Percentiles rank a stretch among this genome's conserved stretches.
These are phyloP conservation scores for Helotiales sp. DNA, from an alignment of 2,329 filamentous ascomycete genomes.

Conservation along the genomic window DNA sequence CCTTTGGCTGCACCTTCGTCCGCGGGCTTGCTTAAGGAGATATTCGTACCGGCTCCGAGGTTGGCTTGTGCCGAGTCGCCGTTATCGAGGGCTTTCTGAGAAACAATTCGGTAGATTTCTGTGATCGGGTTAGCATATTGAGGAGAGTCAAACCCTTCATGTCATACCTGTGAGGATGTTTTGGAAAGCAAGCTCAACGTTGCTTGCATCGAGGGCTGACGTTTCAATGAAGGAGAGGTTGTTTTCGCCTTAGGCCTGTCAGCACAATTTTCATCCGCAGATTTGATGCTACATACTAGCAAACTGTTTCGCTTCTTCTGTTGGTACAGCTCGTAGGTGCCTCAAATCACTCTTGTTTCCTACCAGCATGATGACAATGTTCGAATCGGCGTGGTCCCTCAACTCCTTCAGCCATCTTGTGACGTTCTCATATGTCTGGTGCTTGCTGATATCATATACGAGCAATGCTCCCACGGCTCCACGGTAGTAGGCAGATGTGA, in stretches of 20 bases:
- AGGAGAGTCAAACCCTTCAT: neutral
- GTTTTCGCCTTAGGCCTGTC: conserved; percentile 73
- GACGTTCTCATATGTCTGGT: conserved; percentile 99
- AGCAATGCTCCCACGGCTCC: conserved; percentile 95
- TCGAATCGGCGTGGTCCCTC: conserved; percentile 94
- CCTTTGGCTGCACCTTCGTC: conserved; percentile 75
- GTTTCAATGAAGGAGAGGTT: conserved; percentile 99
- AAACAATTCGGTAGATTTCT: conserved; percentile 99
- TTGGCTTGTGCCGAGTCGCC: conserved; percentile 80
- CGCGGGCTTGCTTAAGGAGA: conserved; percentile 83
- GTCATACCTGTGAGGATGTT: conserved; percentile 93
- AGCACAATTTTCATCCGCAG: conserved; percentile 26
- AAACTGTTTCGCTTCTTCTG: conserved; percentile 97
- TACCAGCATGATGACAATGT: conserved; percentile 99
- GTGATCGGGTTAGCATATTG: conserved; percentile 15
- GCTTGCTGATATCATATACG: conserved; percentile 99
- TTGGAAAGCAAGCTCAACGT: conserved; percentile 98
- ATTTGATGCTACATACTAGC: conserved; percentile 63
- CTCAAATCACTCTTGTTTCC: conserved; percentile 99
- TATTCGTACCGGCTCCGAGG: conserved; percentile 76
- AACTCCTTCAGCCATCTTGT: conserved; percentile 99
- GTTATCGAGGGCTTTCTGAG: conserved; percentile 92
- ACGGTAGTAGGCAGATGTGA: conserved; percentile 98
- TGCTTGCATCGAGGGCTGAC: conserved; percentile 96
- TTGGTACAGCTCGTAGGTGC: conserved; percentile 93